These are phyloP conservation scores for Melampsora americana DNA, from an alignment of 1,284 basidiomycete species.

Conservation along the genomic window DNA sequence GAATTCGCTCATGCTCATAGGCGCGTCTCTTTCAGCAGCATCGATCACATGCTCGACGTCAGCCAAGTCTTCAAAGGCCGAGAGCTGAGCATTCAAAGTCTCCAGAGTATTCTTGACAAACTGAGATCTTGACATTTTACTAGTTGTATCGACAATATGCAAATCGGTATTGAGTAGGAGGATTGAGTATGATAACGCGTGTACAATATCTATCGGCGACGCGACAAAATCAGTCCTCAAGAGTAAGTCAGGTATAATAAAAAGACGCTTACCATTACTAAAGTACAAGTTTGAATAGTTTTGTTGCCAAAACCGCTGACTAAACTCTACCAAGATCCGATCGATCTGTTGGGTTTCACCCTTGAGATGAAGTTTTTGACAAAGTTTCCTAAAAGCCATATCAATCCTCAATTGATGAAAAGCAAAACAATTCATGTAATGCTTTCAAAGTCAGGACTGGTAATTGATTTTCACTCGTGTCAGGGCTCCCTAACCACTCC, in stretches of 20 bases:
- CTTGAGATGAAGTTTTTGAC: conserved; percentile 84
- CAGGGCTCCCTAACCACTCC: conserved; percentile 78
- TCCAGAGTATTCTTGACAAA: conserved; percentile 88
- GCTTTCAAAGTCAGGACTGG: conserved; percentile 70
- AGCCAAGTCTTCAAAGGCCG: neutral
- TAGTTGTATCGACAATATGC: conserved; percentile 83
- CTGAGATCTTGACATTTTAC: conserved; percentile 86
- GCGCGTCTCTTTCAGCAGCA: conserved; percentile 13
- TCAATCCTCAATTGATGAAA: conserved; percentile 78
- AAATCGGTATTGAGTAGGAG: conserved; percentile 94
- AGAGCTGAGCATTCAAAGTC: conserved; percentile 65
- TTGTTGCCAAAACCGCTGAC: conserved; percentile 81
- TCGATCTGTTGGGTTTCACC: conserved; percentile 98
- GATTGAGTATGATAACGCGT: conserved; percentile 87
- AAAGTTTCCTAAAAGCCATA: conserved; percentile 85
- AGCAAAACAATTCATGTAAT: conserved; percentile 87
- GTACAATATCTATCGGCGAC: conserved; percentile 68
- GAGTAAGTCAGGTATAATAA: conserved; percentile 13
- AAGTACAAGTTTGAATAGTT: conserved; percentile 77
- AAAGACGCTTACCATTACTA: conserved; percentile 65
- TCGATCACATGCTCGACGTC: no score
- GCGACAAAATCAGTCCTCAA: neutral
- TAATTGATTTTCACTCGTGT: conserved; percentile 58
- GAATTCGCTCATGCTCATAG: conserved; percentile 47
- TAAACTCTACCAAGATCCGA: conserved; percentile 87